Evolutionary conservation across 192 early-diverging fungal genomes (phyloP), one percentile per base, ranked within the genome.

Genomic region (Entomortierella parvispora): DNA sequence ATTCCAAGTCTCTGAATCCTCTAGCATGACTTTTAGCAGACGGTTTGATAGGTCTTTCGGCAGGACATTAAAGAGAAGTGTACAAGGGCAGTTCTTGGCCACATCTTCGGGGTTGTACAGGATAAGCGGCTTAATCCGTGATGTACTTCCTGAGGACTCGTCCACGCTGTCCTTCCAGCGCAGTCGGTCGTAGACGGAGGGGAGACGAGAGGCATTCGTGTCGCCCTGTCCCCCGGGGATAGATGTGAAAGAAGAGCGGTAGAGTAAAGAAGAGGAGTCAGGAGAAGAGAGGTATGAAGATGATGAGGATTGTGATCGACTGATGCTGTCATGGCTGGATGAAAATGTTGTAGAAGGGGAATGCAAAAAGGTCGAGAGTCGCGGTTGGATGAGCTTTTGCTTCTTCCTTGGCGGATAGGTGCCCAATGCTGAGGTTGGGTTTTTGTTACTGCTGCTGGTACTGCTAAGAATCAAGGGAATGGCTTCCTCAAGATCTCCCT

Each of bases 1-100:
- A 33, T 70, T 57, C 72, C 72, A 81, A 4, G 68, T 68, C n/a
- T 76, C 72, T 4, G 72, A 71, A 33, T 81, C 80, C 14, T 61
- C 58, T 11, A 81, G 49, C 71, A 76, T 77, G 22, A 61, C 64
- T 40, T 60, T 12, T 2, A 81, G 56, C 20, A 81, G 49, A 17
- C 68, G 58, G 18, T 49, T 49, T 5, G 80, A 67, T 9, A 81
- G 66, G 31, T 81, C 68, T 44, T 71, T 76, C 11, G 62, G 60
- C 4, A 81, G 62, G 0, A 71, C 72, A 42, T 81, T 77, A 40
- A 59, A 62, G 20, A 81, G 33, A 2, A 81, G 50, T 14, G 63
- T 76, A 40, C 80, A 81, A 18, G 80, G 80, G 7, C 72, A 68
- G 12, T 71, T 48, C 17, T 58, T 54, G 7, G 45, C 40, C 26